Percentiles rank a stretch among this genome's conserved stretches.
These are phyloP conservation scores for Agaricus blazei DNA, from an alignment of 768 basidiomycete genomes.

Conservation along the genomic window DNA sequence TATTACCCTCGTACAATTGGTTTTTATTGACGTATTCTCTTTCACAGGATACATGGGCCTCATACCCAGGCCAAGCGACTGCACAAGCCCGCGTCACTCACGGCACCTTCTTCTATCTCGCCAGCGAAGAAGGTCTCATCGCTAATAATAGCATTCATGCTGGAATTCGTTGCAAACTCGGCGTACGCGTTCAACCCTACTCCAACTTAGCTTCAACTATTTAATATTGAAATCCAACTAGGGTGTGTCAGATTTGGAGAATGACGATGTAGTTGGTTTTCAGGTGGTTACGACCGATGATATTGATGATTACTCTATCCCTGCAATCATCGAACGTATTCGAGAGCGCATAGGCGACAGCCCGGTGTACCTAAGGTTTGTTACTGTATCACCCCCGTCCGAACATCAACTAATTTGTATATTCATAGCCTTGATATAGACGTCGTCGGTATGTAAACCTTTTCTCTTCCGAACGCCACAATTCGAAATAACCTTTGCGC, in stretches of 20 bases:
- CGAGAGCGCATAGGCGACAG: slow-evolving; percentile 64
- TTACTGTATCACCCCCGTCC: too few relatives aligned
- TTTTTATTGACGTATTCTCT: slow-evolving; percentile 35
- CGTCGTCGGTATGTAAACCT: too few relatives aligned
- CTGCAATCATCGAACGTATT: slow-evolving; percentile 66
- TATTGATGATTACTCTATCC: slow-evolving; percentile 73
- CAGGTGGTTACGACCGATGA: slow-evolving; percentile 76
- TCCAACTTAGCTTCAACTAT: too few relatives aligned
- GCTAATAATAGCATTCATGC: slow-evolving; percentile 81
- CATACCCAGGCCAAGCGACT: slow-evolving; percentile 54
- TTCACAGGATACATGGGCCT: slow-evolving; percentile 54
- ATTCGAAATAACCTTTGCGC: too few relatives aligned
- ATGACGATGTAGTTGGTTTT: slow-evolving; percentile 74
- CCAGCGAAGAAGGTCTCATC: slow-evolving; percentile 73
- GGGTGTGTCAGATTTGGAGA: slow-evolving; percentile 57
- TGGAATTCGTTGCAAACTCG: slow-evolving; percentile 77
- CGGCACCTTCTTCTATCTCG: slow-evolving; percentile 82
- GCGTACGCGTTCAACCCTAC: slow-evolving; percentile 16
- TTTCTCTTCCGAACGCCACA: too few relatives aligned
- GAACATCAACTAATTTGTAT: too few relatives aligned
- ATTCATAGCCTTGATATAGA: too few relatives aligned
- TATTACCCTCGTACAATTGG: not conserved
- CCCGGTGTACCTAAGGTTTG: slow-evolving; percentile 74
- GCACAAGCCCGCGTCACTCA: slow-evolving; percentile 71
- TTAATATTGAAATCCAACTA: slow-evolving; percentile 16